Evolutionary conservation across 192 early-diverging fungal species (phyloP), one percentile per base, ranked within the genome.

Genomic region (Paraglomus brasilianum): DNA sequence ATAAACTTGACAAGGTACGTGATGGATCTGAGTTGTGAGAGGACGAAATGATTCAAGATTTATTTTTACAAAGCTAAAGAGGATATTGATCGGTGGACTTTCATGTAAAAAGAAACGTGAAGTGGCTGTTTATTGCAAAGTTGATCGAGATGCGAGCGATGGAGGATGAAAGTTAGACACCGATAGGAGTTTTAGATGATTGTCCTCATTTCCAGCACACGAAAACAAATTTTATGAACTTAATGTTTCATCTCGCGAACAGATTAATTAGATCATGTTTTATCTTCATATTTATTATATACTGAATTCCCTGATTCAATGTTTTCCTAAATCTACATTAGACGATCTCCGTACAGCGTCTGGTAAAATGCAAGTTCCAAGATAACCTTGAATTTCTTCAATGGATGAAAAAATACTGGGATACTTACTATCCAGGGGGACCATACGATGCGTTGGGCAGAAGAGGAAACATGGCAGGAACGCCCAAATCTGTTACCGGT

Each of bases 361-460:
- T 99, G 57, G 85, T 92, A 75, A 99, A 96, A 77, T 94, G 94
- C 82, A 93, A 91, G 62, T 95, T 98, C 75, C 95, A 97, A 85
- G 97, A 98, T 81, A 98, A 98, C 77, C 85, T 98, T 61, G 95
- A 97, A 85, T 96, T 98, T 74, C 74, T 97, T 75, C 97, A 98
- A 72, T 98, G 95, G 93, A 66, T 95, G 68, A 97, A 94, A 71
- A 87, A 87, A 67, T 95, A 85, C 78, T 96, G 94, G 95, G 94
- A 98, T 74, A 80, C 83, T 30, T 90, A 93, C 75, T 92, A 82
- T 75, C 87, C 93, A 21, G 89, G 91, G n/a, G 88, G 88, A 17
- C 70, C 70, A 17, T 98, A 96, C 76, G 92, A 97, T 75, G 92
- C 94, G 9, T 69, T 84, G 5, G 87, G 79, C 15, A 82, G 95